Evolutionary conservation across 352 stramenopile genomes (phyloP), one percentile per base, ranked within the genome.

Genomic region (Pythium phragmiticola): DNA sequence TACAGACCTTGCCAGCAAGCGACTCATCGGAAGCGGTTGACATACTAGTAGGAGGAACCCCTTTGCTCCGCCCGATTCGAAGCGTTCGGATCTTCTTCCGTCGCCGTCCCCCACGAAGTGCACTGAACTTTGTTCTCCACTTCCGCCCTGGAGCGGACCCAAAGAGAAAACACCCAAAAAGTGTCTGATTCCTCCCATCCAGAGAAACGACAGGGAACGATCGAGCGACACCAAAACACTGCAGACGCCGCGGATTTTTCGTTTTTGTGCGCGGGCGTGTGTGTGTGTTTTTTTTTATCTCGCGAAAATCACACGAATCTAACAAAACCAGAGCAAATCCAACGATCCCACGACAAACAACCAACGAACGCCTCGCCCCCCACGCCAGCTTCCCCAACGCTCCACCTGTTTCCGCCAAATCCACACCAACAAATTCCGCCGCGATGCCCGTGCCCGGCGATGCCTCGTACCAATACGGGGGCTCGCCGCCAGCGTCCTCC

Each of bases 391-490:
- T 30, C 26, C 21, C 26, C 26, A 30, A 30, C 26, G 26, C 21
- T 21, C 21, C 21, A 21, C 21, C 21, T 21, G 1, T 30, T 30
- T 30, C 26, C 26, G 26, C 34, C 34, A 9, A 39, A 6, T 39
- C 54, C 52, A 50, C 42, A 37, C n/a, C 36, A 17, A 58, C 34
- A 26, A 30, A 17, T 19, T 14, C 21, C 28, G 6, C 33, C 4
- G 33, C 50, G 33, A 57, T 57, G 50, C 50, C 50, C 19, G 50
- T 57, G 50, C 50, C 50, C 30, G 50, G 50, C 50, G 50, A 57
- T 11, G 39, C 50, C 34, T 17, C 50, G 50, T 57, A 57, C n/a
- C 50, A 46, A 19, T 57, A 57, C 45, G 50, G 50, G 2, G 39
- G 39, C 34, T 8, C 41, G 8, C 14, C 47, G 28, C 5, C 39